phyloP scores from a whole-genome alignment of 1,284 basidiomycete species.

The Macrocybe sp. region DNA sequence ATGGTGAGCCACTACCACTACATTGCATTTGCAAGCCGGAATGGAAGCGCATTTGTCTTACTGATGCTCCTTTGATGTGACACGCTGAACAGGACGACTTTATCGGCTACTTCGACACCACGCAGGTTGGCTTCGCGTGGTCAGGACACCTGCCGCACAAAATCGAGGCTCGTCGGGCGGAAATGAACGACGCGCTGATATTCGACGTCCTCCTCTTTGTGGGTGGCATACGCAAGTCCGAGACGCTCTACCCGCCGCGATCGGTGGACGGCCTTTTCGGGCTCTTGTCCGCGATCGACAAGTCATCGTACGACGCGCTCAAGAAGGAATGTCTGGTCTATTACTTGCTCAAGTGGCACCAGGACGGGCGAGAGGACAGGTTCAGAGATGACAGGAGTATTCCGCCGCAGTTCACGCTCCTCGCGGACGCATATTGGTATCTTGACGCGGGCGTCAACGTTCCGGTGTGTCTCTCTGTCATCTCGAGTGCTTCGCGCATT shows the following conservation, averaged over 20 bases:
- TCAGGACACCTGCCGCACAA: constrained; percentile 38
- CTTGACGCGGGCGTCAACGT: constrained; percentile 64
- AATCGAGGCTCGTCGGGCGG: constrained; percentile 57
- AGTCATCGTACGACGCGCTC: constrained; percentile 60
- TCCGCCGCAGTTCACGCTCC: constrained; percentile 63
- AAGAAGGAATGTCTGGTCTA: constrained; percentile 77
- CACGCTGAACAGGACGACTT: constrained; percentile 6
- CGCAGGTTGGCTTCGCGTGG: constrained; percentile 45
- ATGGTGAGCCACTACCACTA: too few species aligned
- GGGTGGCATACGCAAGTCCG: constrained; percentile 55
- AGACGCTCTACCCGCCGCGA: constrained; percentile 63
- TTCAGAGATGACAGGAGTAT: constrained; percentile 56
- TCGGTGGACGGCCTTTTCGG: constrained; percentile 44
- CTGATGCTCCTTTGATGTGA: too few species aligned
- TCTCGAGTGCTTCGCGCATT: constrained; percentile 1
- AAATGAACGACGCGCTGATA: constrained; percentile 58
- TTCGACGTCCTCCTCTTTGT: constrained; percentile 68
- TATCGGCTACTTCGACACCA: constrained; percentile 40
- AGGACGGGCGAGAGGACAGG: constrained; percentile 53
- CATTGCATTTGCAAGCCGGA: too few species aligned
- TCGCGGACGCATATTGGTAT: constrained; percentile 78
- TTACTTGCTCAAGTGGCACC: constrained; percentile 70
- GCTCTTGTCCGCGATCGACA: constrained; percentile 56
- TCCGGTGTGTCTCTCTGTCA: constrained; percentile 39
- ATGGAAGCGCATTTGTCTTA: too few species aligned